Percentiles rank a stretch among this genome's conserved stretches.
phyloP scores from a whole-genome alignment of 1,139 yeast species.

The Nakaseomyces glabratus region DNA sequence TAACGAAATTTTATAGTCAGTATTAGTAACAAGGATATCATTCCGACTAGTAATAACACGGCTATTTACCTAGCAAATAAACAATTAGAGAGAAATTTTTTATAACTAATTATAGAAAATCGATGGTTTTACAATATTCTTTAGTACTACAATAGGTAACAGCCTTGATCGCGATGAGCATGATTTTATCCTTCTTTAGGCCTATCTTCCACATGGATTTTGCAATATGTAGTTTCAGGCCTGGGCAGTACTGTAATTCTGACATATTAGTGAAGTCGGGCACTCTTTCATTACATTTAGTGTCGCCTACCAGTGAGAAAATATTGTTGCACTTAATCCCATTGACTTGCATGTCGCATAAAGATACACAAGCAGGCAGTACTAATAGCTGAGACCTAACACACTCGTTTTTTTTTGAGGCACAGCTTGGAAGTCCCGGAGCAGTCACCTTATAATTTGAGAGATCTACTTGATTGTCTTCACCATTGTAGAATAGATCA shows the following conservation, averaged over 20 bases:
- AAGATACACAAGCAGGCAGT: constrained; percentile 26
- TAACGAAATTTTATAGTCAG: too few species aligned
- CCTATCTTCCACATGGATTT: constrained; percentile 26
- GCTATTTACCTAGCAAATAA: too few species aligned
- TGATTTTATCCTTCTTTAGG: constrained; percentile 14
- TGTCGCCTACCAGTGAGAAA: constrained; percentile 20
- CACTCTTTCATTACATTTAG: constrained; percentile 16
- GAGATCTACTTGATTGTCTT: constrained; percentile 10
- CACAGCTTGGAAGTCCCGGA: constrained; percentile 3
- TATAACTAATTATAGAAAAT: constrained; percentile 7
- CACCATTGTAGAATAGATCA: constrained; percentile 12
- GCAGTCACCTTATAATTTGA: constrained; percentile 11
- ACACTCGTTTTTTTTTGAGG: not conserved
- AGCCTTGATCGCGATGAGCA: constrained; percentile 21
- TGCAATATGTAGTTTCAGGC: constrained; percentile 20
- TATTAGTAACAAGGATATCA: too few species aligned
- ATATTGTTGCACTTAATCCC: constrained; percentile 19
- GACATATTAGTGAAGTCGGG: constrained; percentile 15
- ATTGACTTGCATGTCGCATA: constrained; percentile 23
- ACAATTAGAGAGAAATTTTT: too few species aligned
- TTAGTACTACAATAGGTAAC: constrained; percentile 18
- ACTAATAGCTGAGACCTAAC: constrained; percentile 13
- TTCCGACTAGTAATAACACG: too few species aligned
- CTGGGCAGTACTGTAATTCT: constrained; percentile 13
- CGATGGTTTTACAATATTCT: constrained; percentile 17